Base-by-base conservation (phyloP, 352 stramenopile species). In the Pythium graminicola region DNA sequence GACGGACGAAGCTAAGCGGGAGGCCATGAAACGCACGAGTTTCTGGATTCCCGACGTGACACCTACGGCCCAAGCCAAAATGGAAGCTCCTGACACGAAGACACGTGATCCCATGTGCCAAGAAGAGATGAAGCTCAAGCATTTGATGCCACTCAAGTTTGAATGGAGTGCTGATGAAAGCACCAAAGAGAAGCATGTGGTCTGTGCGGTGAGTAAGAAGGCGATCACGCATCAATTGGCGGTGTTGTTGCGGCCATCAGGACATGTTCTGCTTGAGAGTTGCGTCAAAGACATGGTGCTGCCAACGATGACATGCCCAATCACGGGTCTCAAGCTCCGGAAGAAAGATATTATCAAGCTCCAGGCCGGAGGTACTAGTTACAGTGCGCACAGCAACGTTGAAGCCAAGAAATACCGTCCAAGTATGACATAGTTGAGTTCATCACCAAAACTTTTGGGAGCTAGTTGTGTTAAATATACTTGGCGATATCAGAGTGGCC, bases 31-130 rank as follows among this genome's bases (percentile, higher is more conserved):
- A 64, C 70, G 64, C 40, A 91, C 81, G 28, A 90, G 78, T 56
- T 94, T 85, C 54, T 94, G 83, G 83, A 90, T 94, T 51, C 83
- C 83, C 2, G 83, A 89, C 43, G 89, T 78, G 58, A 90, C 83
- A 13, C 83, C 83, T 4, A 69, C 50, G 40, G 67, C 78, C 19
- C 72, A 86, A 27, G 53, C 29, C 6, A 76, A 56, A 23, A 55
- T 90, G 38, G 65, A 64, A 22, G 72, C 75, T 20, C 83, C 83
- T 0, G 81, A 92, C 58, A 76, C 65, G 6, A 83, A 83, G 60
- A 92, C 83, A 1, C 67, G 71, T 33, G 83, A 94, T 46, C 83
- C 83, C 14, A 94, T 94, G 83, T 87, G 77, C 67, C 62, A 81
- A 16, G 76, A 89, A 13, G 65, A 78, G 45, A 77, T 94, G 65